Base-by-base conservation (phyloP, 1,139 yeast genomes). In the Scheffersomyces stambukii region DNA sequence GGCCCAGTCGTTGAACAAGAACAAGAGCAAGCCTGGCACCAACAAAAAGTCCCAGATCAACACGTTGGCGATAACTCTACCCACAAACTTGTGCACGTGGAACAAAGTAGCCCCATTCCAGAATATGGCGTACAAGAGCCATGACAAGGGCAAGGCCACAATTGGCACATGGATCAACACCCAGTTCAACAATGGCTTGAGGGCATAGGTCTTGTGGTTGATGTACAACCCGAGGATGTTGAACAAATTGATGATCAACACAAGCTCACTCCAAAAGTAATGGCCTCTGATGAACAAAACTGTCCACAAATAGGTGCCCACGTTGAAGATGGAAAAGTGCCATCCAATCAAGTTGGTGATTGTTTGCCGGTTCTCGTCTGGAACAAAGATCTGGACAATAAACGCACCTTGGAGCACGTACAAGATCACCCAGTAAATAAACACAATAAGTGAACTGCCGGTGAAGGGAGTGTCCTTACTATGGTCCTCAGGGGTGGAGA, bases 51-150 rank as follows among this genome's bases (percentile, higher is more conserved):
- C 81, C 94, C 95, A 84, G 46, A 84, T 74, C 38, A 81, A 64
- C 14, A 82, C 55, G 53, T 84, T 83, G 35, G 91, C 83, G 16
- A 83, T 41, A 29, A 84, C 59, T 37, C 93, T 66, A n/a, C 85
- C 77, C 19, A 72, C 60, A 17, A 80, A 54, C 22, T 74, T 64
- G 48, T 75, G 78, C 43, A 76, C 68, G 33, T 61, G 66, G 46
- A 77, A 60, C 53, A 75, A 58, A 17, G 79, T 80, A 3, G 94
- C 89, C 21, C 94, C 93, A 46, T 81, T 81, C 94, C 94, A 83
- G 60, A 83, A 80, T 23, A 84, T 52, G 16, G 77, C 80, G 49
- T 76, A 81, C 38, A 81, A 52, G 21, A 79, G 58, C 94, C 94
- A 84, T 16, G 84, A 66, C 32, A 82, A 55, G 18, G 95, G 93